Base-by-base conservation (phyloP, 306 rosid species). In the Pyrus communis region DNA sequence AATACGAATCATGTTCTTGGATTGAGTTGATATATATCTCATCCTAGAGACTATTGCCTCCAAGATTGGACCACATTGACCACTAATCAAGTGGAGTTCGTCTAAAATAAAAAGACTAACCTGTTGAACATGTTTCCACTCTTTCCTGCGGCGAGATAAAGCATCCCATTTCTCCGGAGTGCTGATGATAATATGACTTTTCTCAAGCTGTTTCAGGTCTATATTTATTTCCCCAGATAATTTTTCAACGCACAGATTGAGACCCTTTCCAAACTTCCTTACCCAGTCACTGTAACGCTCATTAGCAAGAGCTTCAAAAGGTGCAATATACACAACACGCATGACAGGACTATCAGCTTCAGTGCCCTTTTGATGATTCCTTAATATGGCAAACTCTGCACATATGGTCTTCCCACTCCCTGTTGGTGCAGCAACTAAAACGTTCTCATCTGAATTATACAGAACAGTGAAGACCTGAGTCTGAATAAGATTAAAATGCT, bases 91-190 rank as follows among this genome's bases (percentile, higher is more conserved):
- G 87, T 91, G 98, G 73, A 91, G 97, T 80, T 93, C 98, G 46
- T 93, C 97, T 33, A 91, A 22, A 66, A 93, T 88, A 79, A 91
- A 90, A 73, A 93, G 96, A 85, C 96, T 91, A 45, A 93, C 97
- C 82, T 91, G 94, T 71, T 93, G 98, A 62, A 90, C 88, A 33
- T 85, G 89, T 67, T 90, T 91, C 74, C 97, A 76, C 68, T 87
- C 93, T 86, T 91, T 91, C 98, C 98, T 91, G 59, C 94, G 94
- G 27, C 97, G 94, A 45, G 98, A 91, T 75, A 93, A 79, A 78
- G 96, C 96, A 84, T 93, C 97, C 98, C 98, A 93, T 86, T 90
- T 93, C 84, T 91, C 96, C 7, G 98, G 96, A 63, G 97, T 93
- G 74, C 97, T 93, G 64, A 93, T 88, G 65, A 93, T 87, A 81